phyloP scores from a whole-genome alignment of 306 rosid species.

The Macrotyloma uniflorum region DNA sequence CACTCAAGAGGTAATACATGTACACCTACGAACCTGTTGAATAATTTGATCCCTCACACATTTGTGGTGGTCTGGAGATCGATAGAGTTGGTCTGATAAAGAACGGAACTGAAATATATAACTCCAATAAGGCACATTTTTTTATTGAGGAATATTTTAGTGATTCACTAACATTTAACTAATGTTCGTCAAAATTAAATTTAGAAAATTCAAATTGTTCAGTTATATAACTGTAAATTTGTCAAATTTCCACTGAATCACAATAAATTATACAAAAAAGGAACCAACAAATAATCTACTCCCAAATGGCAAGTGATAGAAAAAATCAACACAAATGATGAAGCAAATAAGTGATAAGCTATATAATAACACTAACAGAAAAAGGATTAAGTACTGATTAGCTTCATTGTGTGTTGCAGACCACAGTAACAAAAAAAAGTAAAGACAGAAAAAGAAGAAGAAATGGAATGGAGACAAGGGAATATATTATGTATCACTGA shows the following conservation, averaged over 20 bases:
- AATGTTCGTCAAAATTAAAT: constrained; percentile 14
- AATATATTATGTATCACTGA: too few species aligned
- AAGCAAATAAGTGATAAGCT: background rate
- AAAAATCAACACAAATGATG: background rate
- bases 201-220: constrained; percentile 5
- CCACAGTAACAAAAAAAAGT: too few species aligned
- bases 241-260: constrained; percentile 11
- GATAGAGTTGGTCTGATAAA: constrained; percentile 92
- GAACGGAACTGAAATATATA: constrained; percentile 79
- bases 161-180: background rate
- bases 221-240: constrained; percentile 9
- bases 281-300: background rate
- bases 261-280: background rate
- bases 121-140: constrained; percentile 35
- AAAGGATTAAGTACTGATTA: background rate
- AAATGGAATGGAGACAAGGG: too few species aligned
- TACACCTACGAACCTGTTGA: constrained; percentile 64
- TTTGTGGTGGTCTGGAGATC: constrained; percentile 80
- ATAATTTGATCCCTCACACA: constrained; percentile 81
- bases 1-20: background rate
- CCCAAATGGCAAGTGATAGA: background rate
- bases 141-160: background rate
- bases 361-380: background rate
- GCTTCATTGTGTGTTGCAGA: too few species aligned
- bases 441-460: too few species aligned